A percentile compares a stretch with the other conserved stretches of the same genome.
phyloP scores from a whole-genome alignment of 139 green algal genomes.

The Chara braunii region DNA sequence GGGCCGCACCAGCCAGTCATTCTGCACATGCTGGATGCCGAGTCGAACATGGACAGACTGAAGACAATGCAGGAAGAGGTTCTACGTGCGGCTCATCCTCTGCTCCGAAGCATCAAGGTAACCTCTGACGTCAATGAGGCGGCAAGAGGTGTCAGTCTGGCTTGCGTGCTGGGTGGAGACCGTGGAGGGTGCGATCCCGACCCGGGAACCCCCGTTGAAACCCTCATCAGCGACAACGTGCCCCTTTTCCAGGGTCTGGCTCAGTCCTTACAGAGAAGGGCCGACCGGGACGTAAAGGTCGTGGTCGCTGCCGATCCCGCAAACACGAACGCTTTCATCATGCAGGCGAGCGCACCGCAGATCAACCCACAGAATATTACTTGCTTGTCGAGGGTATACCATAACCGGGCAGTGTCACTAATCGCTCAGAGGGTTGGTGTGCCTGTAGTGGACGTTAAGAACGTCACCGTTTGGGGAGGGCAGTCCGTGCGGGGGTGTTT shows the following conservation, averaged over 20 bases:
- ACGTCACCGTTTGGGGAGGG: conserved; percentile 96
- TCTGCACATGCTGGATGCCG: conserved; percentile 89
- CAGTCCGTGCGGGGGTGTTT: conserved; percentile 87
- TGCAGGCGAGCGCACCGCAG: conserved; percentile 69
- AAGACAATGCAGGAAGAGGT: too few relatives aligned
- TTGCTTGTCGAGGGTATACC: conserved; percentile 83
- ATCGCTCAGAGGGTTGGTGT: conserved; percentile 58
- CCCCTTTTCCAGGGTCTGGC: conserved; percentile 77
- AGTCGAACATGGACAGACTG: too few relatives aligned
- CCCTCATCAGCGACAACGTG: too few relatives aligned
- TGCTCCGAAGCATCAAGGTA: too few relatives aligned
- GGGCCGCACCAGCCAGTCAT: conserved; percentile 77
- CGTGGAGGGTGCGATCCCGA: too few relatives aligned
- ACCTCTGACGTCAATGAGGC: too few relatives aligned
- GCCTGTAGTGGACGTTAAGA: conserved; percentile 70
- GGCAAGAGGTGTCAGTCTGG: too few relatives aligned
- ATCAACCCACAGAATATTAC: conserved; percentile 87
- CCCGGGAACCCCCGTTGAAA: too few relatives aligned
- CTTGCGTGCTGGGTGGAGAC: too few relatives aligned
- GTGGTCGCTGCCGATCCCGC: conserved; percentile 91
- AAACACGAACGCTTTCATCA: conserved; percentile 89
- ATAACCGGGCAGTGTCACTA: conserved; percentile 88
- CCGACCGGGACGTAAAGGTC: too few relatives aligned
- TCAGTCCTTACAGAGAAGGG: too few relatives aligned
- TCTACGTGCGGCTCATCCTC: too few relatives aligned